Evolutionary conservation across 2,329 filamentous ascomycete genomes (phyloP).

Genomic region (Emmonsia crescens): DNA sequence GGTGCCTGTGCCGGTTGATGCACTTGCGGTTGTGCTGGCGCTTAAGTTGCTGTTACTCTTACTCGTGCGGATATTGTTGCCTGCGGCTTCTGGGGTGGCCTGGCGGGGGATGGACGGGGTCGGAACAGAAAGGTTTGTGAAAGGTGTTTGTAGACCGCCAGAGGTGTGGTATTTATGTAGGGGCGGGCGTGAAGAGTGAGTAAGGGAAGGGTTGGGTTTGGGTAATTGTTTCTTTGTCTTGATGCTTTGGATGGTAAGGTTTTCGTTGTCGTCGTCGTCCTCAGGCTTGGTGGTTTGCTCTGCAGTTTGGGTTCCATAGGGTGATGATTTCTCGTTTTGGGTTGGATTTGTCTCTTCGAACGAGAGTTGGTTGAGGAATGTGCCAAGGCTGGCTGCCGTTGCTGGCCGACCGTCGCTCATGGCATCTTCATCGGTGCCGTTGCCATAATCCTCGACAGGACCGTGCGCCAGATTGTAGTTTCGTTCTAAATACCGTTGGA

Average conservation of each 20-base stretch:
- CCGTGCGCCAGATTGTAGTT: conserved; percentile 36
- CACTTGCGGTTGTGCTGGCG: conserved; percentile 28
- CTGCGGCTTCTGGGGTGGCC: neutral
- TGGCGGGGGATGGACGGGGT: neutral
- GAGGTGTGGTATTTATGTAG: neutral
- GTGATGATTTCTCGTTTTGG: neutral
- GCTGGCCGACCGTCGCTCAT: conserved; percentile 28
- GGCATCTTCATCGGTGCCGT: conserved; percentile 19
- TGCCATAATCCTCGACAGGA: conserved; percentile 1
- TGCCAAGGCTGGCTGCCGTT: conserved; percentile 28
- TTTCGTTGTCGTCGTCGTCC: neutral
- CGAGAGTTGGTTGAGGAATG: conserved; percentile 29
- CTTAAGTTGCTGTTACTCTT: conserved; percentile 23
- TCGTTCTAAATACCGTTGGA: conserved; percentile 35
- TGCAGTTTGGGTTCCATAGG: neutral
- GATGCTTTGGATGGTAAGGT: neutral
- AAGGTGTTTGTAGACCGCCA: neutral
- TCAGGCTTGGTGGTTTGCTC: neutral
- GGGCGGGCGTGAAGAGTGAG: neutral
- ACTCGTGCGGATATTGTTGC: conserved; percentile 1
- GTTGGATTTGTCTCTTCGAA: conserved; percentile 22
- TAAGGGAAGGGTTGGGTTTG: neutral
- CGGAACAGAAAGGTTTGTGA: neutral
- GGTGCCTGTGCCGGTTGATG: neutral
- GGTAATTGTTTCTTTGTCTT: neutral